Evolutionary conservation across 352 stramenopile species (phyloP).

Genomic region (Globisporangium nodosum): DNA sequence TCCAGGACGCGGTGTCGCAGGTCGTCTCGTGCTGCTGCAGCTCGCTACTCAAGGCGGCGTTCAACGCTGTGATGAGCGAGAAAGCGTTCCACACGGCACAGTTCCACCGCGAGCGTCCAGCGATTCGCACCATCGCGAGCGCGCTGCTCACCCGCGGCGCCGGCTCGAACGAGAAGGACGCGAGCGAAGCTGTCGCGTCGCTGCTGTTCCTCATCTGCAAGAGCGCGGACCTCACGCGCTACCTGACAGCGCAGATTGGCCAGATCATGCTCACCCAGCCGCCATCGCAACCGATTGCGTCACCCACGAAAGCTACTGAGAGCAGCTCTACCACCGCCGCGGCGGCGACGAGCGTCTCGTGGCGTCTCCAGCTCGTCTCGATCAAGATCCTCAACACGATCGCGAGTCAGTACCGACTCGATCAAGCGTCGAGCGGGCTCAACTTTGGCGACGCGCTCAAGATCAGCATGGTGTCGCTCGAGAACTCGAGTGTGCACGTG

Average conservation of each 20-base stretch:
- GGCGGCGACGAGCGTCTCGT: conserved; percentile 23
- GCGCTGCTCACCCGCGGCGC: conserved; percentile 44
- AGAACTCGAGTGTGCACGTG: conserved; percentile 77
- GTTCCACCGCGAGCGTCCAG: conserved; percentile 49
- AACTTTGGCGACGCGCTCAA: conserved; percentile 55
- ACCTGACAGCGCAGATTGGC: conserved; percentile 49
- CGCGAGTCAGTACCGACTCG: conserved; percentile 70
- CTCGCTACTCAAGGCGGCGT: conserved; percentile 50
- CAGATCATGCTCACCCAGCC: conserved; percentile 23
- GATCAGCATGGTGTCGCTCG: conserved; percentile 53
- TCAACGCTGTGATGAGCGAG: conserved; percentile 48
- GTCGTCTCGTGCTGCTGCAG: conserved; percentile 59
- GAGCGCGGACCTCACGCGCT: conserved; percentile 57
- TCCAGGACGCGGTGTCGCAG: conserved; percentile 63
- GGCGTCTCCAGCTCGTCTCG: conserved; percentile 63
- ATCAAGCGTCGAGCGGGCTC: conserved; percentile 45
- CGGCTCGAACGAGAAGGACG: conserved; percentile 72
- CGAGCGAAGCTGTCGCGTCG: conserved; percentile 65
- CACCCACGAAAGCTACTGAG: conserved; percentile 15
- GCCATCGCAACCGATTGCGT: conserved; percentile 10
- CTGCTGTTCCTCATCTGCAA: conserved; percentile 83
- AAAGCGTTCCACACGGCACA: conserved; percentile 51
- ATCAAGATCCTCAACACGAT: conserved; percentile 81
- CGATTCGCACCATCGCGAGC: conserved; percentile 41
- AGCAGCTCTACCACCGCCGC: neutral